Evolutionary conservation across 2,329 filamentous ascomycete species (phyloP), one percentile per base, ranked within the genome.

Genomic region (Paecilomyces dactylethromorphus): DNA sequence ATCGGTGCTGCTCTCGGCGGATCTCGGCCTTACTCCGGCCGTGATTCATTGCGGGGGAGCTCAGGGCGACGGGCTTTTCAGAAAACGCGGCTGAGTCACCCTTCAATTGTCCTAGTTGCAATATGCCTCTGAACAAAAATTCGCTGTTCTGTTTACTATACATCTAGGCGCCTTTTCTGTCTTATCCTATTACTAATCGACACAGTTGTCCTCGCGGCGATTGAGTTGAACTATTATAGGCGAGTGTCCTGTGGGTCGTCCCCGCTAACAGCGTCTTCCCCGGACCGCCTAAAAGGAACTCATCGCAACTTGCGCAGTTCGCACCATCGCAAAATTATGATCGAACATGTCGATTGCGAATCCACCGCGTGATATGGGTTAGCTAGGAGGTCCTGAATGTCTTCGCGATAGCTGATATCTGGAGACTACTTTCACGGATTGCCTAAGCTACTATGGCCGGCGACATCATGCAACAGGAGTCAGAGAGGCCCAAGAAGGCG

Each of bases 401-500:
- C 22, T 24, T 52, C 22, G 26, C 22, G 50, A 52, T 52, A 24
- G 13, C 26, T 26, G 2, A 11, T 15, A 52, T 18, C 50, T 52
- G 11, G 22, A 29, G 22, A 52, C 11, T 29, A 24, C 26, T 29
- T 13, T 26, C 1, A n/a, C 7, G 50, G 3, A 52, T 52, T 52
- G 11, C 26, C 50, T 52, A 21, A 29, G 50, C 45, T 24, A 15
- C 11, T 50, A 18, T 50, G 45, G 45, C 50, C 11, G 50, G 22
- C 24, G 50, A 29, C 50, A 58, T 22, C 58, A 70, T 68, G 66
- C 66, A 70, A 56, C 59, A 65, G 39, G 63, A 65, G 15, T 57
- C 63, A 39, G 65, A 68, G 51, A 69, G 66, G 62, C 58, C 62
- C n/a, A 71, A 69, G 56, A 71, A 68, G 64, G 59, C 66, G 8